Evolutionary conservation across 192 early-diverging fungal species (phyloP), one percentile per base, ranked within the genome.

Genomic region (Coemansia sp.): DNA sequence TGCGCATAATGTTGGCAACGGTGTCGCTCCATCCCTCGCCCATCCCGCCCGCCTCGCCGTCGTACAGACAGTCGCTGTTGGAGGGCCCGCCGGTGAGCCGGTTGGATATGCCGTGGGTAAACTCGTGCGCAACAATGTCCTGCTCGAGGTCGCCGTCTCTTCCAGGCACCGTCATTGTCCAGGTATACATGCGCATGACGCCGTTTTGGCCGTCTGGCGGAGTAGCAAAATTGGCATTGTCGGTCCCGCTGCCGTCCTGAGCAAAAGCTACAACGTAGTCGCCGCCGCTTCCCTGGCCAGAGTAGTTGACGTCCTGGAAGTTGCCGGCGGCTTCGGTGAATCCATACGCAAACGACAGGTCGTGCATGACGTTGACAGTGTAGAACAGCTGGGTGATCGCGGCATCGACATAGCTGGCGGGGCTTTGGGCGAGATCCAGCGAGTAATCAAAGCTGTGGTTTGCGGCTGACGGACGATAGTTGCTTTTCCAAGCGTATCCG

Each of bases 21-120:
- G 87, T 89, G 67, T 98, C 96, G 30, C 94, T 94, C 94, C 94
- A 98, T 11, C 96, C 96, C 82, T 98, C 96, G 54, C 94, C 91
- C 91, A 94, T 93, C 36, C 91, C 93, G 45, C 90, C 93, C 17
- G 92, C 83, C 82, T 94, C 93, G 34, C 92, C 93, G 86, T 89
- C 91, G 45, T 88, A 92, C 62, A 98, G 83, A 64, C 96, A 98
- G 58, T 89, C 90, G 48, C 87, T 87, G 86, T 98, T 96, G 61
- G 82, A 83, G 11, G 93, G 93, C 12, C 95, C 95, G 64, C 95
- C 95, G 1, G 94, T 96, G 64, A 97, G 83, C 34, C 95, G 86
- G 25, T 85, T 96, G 29, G 90, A 91, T 61, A 97, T 89, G 38
- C 95, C 95, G 67, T 97, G 95, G 11, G 91, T 86, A 60, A 93